phyloP scores from a whole-genome alignment of 805 yeast species.

The Deakozyma indianensis region DNA sequence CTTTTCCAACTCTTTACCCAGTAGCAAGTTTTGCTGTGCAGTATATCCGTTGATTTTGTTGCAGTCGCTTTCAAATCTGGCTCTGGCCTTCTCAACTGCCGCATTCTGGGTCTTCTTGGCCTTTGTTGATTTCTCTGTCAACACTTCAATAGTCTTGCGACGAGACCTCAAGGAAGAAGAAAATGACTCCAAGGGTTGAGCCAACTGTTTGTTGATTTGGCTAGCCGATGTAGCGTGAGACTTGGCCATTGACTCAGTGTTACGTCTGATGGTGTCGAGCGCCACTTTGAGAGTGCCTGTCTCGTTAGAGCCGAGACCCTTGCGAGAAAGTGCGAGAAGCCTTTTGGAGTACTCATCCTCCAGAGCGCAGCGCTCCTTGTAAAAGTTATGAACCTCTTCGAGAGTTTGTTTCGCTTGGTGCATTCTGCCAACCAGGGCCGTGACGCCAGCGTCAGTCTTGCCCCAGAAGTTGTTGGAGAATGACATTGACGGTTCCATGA shows the following conservation, averaged over 20 bases:
- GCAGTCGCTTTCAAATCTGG: conserved; percentile 44
- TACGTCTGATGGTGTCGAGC: conserved; percentile 41
- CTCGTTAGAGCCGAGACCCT: conserved; percentile 40
- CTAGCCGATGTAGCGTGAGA: conserved; percentile 39
- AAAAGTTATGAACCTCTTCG: conserved; percentile 33
- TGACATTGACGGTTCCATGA: conserved; percentile 4
- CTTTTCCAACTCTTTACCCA: conserved; percentile 60
- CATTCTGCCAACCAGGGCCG: conserved; percentile 39
- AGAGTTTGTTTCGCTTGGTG: conserved; percentile 45
- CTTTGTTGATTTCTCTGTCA: conserved; percentile 38
- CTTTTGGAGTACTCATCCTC: conserved; percentile 61
- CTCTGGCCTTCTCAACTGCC: conserved; percentile 22
- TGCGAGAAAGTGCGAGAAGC: conserved; percentile 36
- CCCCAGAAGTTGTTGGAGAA: conserved; percentile 34
- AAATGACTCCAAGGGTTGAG: conserved; percentile 40
- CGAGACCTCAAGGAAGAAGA: conserved; percentile 35
- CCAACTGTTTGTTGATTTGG: conserved; percentile 36
- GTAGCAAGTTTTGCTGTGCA: conserved; percentile 50
- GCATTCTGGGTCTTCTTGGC: conserved; percentile 27
- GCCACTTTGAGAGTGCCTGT: conserved; percentile 46
- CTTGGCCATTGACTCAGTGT: conserved; percentile 43
- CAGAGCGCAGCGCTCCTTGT: conserved; percentile 39
- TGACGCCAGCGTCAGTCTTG: conserved; percentile 44
- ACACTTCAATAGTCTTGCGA: conserved; percentile 41
- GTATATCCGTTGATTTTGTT: conserved; percentile 41